Percentiles rank a stretch among this genome's conserved stretches.
These are phyloP conservation scores for Termitomyces sp. DNA, from an alignment of 768 basidiomycete species.

Conservation along the genomic window DNA sequence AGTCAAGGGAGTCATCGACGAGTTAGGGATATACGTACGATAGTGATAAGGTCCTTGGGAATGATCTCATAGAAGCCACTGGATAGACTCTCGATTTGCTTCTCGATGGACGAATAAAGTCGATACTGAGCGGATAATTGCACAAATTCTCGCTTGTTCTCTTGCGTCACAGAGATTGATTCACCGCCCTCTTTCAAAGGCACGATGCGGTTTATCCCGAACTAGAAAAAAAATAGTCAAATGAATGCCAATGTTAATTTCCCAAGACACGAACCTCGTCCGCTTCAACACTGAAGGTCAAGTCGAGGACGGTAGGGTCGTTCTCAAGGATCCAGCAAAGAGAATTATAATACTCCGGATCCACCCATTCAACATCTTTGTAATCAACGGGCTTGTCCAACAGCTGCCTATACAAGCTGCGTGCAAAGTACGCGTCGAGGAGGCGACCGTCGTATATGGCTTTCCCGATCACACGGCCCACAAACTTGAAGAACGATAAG, in stretches of 20 bases:
- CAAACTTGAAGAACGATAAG: conserved; percentile 96
- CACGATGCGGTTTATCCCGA: conserved; percentile 86
- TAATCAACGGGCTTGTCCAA: conserved; percentile 94
- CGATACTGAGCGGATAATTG: conserved; percentile 93
- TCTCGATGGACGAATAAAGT: conserved; percentile 88
- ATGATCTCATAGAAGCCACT: conserved; percentile 97
- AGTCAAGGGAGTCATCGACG: background rate
- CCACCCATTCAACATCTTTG: conserved; percentile 94
- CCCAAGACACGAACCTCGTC: conserved; percentile 63
- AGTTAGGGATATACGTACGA: conserved; percentile 46
- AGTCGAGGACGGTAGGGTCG: conserved; percentile 78
- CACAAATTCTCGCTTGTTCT: conserved; percentile 96
- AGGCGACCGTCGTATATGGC: conserved; percentile 95
- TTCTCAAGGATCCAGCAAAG: conserved; percentile 98
- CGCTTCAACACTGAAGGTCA: conserved; percentile 93
- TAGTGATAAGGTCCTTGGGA: conserved; percentile 90
- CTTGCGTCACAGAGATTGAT: conserved; percentile 82
- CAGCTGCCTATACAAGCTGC: conserved; percentile 93
- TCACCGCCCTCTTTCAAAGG: conserved; percentile 85
- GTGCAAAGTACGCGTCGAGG: conserved; percentile 96
- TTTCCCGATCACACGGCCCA: conserved; percentile 96
- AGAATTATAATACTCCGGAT: conserved; percentile 98
- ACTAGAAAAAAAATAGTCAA: conserved; percentile 37
- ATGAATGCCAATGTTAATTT: background rate
- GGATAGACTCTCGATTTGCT: conserved; percentile 88